Evolutionary conservation across 2,329 filamentous ascomycete genomes (phyloP).

Genomic region (Blastomyces parvus): DNA sequence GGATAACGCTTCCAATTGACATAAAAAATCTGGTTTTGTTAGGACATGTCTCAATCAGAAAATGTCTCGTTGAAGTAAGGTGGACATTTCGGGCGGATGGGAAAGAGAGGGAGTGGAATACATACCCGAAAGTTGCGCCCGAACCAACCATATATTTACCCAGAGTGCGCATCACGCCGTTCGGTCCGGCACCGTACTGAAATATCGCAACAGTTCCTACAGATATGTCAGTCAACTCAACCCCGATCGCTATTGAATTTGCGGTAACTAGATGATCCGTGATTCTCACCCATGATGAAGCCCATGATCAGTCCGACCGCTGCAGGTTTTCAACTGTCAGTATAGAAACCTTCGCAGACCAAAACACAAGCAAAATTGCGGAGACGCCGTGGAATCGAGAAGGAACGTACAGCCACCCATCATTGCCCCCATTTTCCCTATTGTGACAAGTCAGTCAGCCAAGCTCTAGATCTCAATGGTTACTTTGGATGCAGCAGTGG

Average conservation of each 20-base stretch:
- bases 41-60: conserved; percentile 6
- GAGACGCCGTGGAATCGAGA: background rate
- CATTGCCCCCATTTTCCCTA: conserved; percentile 97
- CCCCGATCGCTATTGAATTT: background rate
- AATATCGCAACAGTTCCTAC: conserved; percentile 88
- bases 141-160: conserved; percentile 97
- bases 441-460: conserved; percentile 24
- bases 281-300: conserved; percentile 77
- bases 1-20: conserved; percentile 94
- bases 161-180: conserved; percentile 86
- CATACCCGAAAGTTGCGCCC: conserved; percentile 89
- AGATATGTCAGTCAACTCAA: conserved; percentile 20
- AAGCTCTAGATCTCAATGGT: conserved; percentile 13
- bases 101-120: conserved; percentile 7
- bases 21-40: conserved; percentile 68
- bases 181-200: conserved; percentile 82
- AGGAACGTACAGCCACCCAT: conserved; percentile 85
- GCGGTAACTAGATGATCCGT: background rate
- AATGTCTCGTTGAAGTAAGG: conserved; percentile 28
- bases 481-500: conserved; percentile 23
- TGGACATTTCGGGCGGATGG: background rate
- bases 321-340: conserved; percentile 31
- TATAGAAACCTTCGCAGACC: background rate
- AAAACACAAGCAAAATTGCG: background rate
- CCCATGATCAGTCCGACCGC: conserved; percentile 94